Base-by-base conservation (phyloP, 2,329 filamentous ascomycete genomes). In the Diaporthe ilicicola region DNA sequence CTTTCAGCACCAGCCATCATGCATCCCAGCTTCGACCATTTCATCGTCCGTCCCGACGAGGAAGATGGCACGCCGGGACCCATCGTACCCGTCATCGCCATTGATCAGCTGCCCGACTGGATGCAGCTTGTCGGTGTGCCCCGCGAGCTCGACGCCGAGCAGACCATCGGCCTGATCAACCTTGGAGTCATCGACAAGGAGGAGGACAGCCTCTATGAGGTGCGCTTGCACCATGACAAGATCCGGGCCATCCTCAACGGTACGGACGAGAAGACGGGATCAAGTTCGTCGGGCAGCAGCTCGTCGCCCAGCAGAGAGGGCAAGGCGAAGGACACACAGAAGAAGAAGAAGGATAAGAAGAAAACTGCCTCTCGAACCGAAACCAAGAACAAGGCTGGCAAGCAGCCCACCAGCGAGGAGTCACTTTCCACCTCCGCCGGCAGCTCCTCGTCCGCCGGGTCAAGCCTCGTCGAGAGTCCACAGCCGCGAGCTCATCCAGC, bases 51-150 rank as follows among this genome's bases (percentile, higher is more conserved):
- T 1, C 83, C 82, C 7, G 77, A 76, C 2, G 74, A 76, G 1
- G 77, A 80, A 5, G 53, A n/a, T 74, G 72, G 29, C 72, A 75
- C 46, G 76, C 78, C 34, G 73, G 76, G 2, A 75, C 76, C 5
- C 76, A 81, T 86, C 4, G 86, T 89, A 1, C 88, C 87, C 8
- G 81, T 89, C n/a, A 81, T 89, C n/a, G 82, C 87, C 0, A 77
- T 84, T 15, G 87, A 89, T 75, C 81, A 88, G 72, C 82, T 89
- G 0, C 87, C 87, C 0, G 76, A 78, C 1, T 84, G 84, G 80
- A 73, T 88, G 4, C 78, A 83, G 6, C 75, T 87, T 13, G 70
- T 80, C 42, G 84, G 82, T 29, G 78, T 86, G 3, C 84, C 86
- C 3, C 83, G 84, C 7, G 74, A 80, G 65, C 77, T 87, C 15